These are phyloP conservation scores for Pseudogymnoascus sp. DNA, from an alignment of 2,329 filamentous ascomycete genomes.

Conservation along the genomic window DNA sequence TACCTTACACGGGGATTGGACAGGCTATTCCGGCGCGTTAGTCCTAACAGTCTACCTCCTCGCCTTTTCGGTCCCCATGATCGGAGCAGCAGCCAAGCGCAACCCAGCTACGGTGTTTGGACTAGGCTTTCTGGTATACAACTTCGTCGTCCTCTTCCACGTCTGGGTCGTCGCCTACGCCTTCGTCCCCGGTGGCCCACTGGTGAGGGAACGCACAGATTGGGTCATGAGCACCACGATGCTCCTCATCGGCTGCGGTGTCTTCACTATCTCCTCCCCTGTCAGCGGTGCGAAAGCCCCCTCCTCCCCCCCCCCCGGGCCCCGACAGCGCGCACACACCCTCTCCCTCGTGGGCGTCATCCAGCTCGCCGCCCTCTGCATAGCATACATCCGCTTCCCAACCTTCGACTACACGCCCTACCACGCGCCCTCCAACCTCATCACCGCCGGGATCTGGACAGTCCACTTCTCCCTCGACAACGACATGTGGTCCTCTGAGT, in stretches of 20 bases:
- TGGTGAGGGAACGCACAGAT: conserved; percentile 89
- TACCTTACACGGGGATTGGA: conserved; percentile 73
- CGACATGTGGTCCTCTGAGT: conserved; percentile 96
- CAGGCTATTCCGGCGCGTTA: conserved; percentile 79
- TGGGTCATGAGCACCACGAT: conserved; percentile 89
- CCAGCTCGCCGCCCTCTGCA: conserved; percentile 69
- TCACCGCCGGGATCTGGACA: conserved; percentile 97
- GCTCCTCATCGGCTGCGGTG: conserved; percentile 72
- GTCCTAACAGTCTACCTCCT: conserved; percentile 69
- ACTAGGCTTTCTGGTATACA: conserved; percentile 82
- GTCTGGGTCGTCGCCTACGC: conserved; percentile 98
- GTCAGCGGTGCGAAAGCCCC: conserved; percentile 27
- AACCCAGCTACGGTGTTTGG: conserved; percentile 76
- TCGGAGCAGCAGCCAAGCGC: conserved; percentile 67
- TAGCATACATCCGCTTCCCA: conserved; percentile 86
- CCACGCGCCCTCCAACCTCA: conserved; percentile 74
- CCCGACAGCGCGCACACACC: conserved; percentile 51
- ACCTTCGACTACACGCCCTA: conserved; percentile 86
- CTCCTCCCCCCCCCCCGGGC: conserved; percentile 27
- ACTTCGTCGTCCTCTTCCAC: conserved; percentile 91
- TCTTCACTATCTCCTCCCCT: conserved; percentile 55
- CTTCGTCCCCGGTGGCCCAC: conserved; percentile 87
- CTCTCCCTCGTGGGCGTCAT: conserved; percentile 64
- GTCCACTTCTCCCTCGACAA: conserved; percentile 98
- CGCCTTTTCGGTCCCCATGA: conserved; percentile 66